Conservation (phyloP, 371 early-diverging fungal genomes). For the Syncephalastrum monosporum region DNA sequence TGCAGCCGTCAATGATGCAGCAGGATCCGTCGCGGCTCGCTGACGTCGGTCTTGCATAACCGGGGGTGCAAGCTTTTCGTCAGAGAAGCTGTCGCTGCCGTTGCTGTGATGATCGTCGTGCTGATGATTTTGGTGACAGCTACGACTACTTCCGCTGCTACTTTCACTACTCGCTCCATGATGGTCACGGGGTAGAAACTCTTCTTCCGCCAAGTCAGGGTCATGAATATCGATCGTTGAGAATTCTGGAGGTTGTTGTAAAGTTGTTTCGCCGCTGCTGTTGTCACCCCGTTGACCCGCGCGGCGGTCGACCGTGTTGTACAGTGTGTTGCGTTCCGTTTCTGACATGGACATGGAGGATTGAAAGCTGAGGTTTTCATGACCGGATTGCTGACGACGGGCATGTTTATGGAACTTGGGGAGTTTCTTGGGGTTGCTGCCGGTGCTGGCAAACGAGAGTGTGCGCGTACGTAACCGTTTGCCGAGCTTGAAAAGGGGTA, state of each 20-base stretch:
- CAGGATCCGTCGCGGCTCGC: conserved; percentile 12
- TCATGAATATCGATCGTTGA: conserved; percentile 27
- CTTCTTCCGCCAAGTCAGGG: conserved; percentile 39
- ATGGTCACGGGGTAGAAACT: conserved; percentile 44
- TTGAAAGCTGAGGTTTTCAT: conserved; percentile 16
- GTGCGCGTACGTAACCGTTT: conserved; percentile 53
- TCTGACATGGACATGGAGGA: conserved; percentile 37
- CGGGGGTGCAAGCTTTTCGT: too few relatives aligned
- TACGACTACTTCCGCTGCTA: conserved; percentile 9
- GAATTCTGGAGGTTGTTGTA: conserved; percentile 6
- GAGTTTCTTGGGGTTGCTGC: conserved; percentile 40
- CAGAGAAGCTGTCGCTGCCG: too few relatives aligned
- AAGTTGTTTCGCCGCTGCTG: background rate
- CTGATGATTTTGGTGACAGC: background rate
- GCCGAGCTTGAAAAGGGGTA: conserved; percentile 70
- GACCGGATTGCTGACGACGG: conserved; percentile 7
- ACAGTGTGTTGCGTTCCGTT: conserved; percentile 37
- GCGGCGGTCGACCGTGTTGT: conserved; percentile 33
- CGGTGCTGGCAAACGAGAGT: conserved; percentile 43
- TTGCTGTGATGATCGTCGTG: background rate
- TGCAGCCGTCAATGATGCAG: conserved; percentile 17
- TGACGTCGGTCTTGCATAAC: background rate
- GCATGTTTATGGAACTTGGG: conserved; percentile 25
- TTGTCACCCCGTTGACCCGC: conserved; percentile 6
- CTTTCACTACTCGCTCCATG: conserved; percentile 14